Conservation (phyloP, 2,329 filamentous ascomycete species). For the Thermoascus crustaceus region DNA sequence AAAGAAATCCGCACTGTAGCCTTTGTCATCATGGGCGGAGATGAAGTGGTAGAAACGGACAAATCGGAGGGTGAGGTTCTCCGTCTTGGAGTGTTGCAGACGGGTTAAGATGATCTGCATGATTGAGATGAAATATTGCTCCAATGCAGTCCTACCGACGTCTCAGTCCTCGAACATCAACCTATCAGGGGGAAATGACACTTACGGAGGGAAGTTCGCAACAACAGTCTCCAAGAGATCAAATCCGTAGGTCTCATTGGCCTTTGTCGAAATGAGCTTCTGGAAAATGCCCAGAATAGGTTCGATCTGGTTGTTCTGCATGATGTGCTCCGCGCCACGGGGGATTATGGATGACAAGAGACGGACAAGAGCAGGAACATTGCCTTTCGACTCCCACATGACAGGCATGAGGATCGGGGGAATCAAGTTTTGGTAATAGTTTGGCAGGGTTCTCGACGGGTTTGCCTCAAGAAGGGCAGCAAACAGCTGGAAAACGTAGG, state of each 20-base stretch:
- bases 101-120: constrained; percentile 72
- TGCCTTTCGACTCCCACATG: constrained; percentile 87
- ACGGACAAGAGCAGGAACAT: constrained; percentile 82
- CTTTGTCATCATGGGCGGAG: constrained; percentile 66
- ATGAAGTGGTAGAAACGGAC: constrained; percentile 92
- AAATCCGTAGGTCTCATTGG: constrained; percentile 78
- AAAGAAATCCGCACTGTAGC: constrained; percentile 89
- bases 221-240: constrained; percentile 81
- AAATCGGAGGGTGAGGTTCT: constrained; percentile 78
- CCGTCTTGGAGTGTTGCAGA: constrained; percentile 64
- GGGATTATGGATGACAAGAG: constrained; percentile 78
- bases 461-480: constrained; percentile 84
- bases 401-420: constrained; percentile 68
- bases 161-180: constrained; percentile 2
- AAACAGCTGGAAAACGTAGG: constrained; percentile 93
- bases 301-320: constrained; percentile 72
- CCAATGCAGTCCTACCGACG: constrained; percentile 49
- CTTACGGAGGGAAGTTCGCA: constrained; percentile 62
- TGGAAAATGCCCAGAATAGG: constrained; percentile 94
- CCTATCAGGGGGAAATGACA: constrained; percentile 11
- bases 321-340: constrained; percentile 63
- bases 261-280: constrained; percentile 71
- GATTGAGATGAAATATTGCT: constrained; percentile 71
- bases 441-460: constrained; percentile 66
- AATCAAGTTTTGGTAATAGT: constrained; percentile 72